A percentile compares a stretch with the other conserved stretches of the same genome.
Evolutionary conservation across 106 monocot species (phyloP).

Genomic region (Vanilla planifolia): DNA sequence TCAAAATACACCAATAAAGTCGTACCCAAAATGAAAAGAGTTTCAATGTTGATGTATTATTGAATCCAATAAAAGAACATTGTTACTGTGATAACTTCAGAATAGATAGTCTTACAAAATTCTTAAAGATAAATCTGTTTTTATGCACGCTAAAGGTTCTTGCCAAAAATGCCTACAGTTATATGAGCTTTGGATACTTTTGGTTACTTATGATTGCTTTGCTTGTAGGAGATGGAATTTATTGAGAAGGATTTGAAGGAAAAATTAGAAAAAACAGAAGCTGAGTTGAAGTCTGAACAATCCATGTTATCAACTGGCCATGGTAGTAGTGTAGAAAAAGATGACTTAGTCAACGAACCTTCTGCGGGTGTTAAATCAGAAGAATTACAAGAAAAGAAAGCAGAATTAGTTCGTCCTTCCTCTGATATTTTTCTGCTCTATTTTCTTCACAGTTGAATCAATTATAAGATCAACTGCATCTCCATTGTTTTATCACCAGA

Average conservation of each 20-base stretch:
- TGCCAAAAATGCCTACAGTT: too few species aligned
- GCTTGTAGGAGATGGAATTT: slow-evolving; percentile 46
- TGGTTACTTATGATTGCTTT: too few species aligned
- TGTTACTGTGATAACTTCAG: too few species aligned
- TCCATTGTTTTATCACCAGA: slow-evolving; percentile 27
- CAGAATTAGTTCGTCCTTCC: slow-evolving; percentile 42
- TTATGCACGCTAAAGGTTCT: too few species aligned
- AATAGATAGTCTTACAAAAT: too few species aligned
- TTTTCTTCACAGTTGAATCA: slow-evolving; percentile 4
- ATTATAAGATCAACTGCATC: background rate
- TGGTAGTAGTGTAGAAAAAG: slow-evolving; percentile 20
- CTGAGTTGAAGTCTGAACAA: slow-evolving; percentile 20
- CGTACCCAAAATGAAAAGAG: too few species aligned
- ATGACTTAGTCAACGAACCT: slow-evolving; percentile 18
- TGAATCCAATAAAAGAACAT: too few species aligned
- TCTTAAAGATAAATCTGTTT: too few species aligned
- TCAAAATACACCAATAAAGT: too few species aligned
- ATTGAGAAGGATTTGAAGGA: slow-evolving; percentile 31
- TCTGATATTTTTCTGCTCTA: background rate
- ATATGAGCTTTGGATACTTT: background rate
- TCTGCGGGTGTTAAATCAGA: slow-evolving; percentile 20
- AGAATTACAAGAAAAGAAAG: slow-evolving; percentile 64
- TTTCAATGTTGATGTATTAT: too few species aligned
- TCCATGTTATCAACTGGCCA: slow-evolving; percentile 11
- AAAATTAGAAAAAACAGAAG: slow-evolving; percentile 37